Conservation (phyloP, 768 basidiomycete species). For the Naganishia friedmannii region DNA sequence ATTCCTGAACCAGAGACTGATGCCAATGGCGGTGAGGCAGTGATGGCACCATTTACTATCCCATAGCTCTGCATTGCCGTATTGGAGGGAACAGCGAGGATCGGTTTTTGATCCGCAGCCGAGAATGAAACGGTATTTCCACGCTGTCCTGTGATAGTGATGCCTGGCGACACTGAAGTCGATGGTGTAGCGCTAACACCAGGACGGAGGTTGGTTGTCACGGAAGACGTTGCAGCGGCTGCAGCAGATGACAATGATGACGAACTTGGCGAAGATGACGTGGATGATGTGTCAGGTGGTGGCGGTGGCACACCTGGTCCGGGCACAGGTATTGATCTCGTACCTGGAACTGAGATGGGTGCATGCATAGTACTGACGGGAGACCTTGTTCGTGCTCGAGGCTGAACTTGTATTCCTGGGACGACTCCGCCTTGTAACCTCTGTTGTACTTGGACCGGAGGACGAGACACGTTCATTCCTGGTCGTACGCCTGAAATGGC, state of each 20-base stretch:
- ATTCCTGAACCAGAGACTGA: not conserved
- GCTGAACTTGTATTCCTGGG: not conserved
- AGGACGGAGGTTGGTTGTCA: not conserved
- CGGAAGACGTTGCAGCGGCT: not conserved
- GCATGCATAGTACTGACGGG: not conserved
- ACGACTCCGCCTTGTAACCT: not conserved
- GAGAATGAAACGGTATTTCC: not conserved
- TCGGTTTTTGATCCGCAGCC: not conserved
- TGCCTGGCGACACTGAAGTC: not conserved
- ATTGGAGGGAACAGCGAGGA: not conserved
- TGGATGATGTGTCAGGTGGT: not conserved
- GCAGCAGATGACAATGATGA: not conserved
- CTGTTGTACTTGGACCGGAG: conserved; percentile 10
- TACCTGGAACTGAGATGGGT: not conserved
- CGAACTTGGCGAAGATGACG: not conserved
- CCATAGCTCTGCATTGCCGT: not conserved
- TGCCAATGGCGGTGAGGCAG: conserved; percentile 9
- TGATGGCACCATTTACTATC: not conserved
- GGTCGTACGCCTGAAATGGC: conserved; percentile 2
- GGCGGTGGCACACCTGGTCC: conserved; percentile 2
- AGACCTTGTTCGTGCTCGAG: conserved; percentile 12
- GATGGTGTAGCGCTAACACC: not conserved
- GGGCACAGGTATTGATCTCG: conserved; percentile 3
- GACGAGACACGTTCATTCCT: not conserved
- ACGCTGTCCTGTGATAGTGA: not conserved